phyloP scores from a whole-genome alignment of 2,329 filamentous ascomycete species.

The Ophiocordyceps polyrhachis-furcata region DNA sequence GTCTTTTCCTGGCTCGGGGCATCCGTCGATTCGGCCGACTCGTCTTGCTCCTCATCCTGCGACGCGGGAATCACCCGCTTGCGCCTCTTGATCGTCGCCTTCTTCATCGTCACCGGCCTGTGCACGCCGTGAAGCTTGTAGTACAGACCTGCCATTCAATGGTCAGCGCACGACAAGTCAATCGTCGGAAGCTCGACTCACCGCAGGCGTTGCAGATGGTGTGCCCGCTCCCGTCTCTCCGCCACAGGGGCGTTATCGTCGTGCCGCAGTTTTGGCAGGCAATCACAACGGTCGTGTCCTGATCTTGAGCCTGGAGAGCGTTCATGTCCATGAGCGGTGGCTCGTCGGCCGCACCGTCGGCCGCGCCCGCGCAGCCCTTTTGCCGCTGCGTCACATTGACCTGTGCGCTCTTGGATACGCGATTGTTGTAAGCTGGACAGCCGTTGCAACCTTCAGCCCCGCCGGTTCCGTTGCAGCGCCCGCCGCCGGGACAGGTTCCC shows the following conservation, averaged over 20 bases:
- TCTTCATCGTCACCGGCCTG: conserved; percentile 96
- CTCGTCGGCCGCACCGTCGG: conserved; percentile 8
- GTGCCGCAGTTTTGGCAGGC: conserved; percentile 96
- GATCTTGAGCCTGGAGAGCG: conserved; percentile 13
- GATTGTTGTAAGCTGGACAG: conserved; percentile 94
- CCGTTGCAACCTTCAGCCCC: conserved; percentile 89
- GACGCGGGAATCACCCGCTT: conserved; percentile 82
- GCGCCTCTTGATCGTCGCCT: conserved; percentile 84
- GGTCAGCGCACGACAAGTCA: not conserved
- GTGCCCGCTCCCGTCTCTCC: conserved; percentile 82
- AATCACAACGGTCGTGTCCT: conserved; percentile 37
- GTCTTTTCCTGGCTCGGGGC: conserved; percentile 17
- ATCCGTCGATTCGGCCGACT: conserved; percentile 26
- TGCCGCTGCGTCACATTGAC: conserved; percentile 38
- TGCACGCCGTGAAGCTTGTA: conserved; percentile 92
- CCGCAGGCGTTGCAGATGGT: conserved; percentile 98
- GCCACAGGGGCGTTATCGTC: conserved; percentile 90
- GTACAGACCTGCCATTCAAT: conserved; percentile 52
- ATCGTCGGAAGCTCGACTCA: conserved; percentile 15
- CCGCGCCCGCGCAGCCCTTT: conserved; percentile 14
- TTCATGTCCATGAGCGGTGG: conserved; percentile 16
- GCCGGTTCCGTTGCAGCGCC: conserved; percentile 88
- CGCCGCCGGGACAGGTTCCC: conserved; percentile 90
- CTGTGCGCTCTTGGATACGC: conserved; percentile 72
- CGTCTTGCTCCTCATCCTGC: conserved; percentile 29